Evolutionary conservation across 1,139 yeast species (phyloP), one percentile per base, ranked within the genome.

Genomic region (Kurtzmaniella quercitrusa): DNA sequence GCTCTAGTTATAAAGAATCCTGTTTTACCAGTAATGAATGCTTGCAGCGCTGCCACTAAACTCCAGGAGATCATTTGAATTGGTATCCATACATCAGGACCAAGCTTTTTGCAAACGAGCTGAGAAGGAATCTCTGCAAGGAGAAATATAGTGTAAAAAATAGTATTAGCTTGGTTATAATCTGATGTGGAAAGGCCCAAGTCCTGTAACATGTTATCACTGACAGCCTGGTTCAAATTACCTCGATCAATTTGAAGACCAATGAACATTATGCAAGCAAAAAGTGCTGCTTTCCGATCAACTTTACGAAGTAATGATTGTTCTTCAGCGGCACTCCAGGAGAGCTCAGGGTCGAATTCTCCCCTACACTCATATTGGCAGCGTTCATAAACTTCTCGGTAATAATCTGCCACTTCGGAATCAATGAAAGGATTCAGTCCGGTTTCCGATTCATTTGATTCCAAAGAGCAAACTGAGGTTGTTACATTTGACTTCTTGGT

Each of bases 71-170:
- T 51, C 59, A 78, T 68, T 51, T 78, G 82, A 32, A 66, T 59
- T 0, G 84, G 84, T 40, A 78, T 68, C 71, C 79, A 78, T 36
- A 68, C 50, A 52, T 77, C 82, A 3, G 80, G 71, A 5, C 83
- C 84, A 21, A 78, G 43, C 43, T 63, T 66, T 51, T 78, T 78
- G 8, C 80, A 71, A 15, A 78, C 51, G 50, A 78, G 58, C 52
- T 77, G 82, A 1, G 82, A 77, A 0, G 83, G 83, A 16, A 78
- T 57, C 53, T 78, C 83, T 12, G 79, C 74, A n/a, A 57, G 53
- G 42, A 78, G 55, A 52, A 78, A 78, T 38, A 73, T 60, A 8
- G 71, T 59, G 42, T 68, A 60, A 44, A 67, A 67, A 33, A 76
- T 59, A 12, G 80, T 75, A 47, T 66, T 68, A 4, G 79, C 82